Base-by-base conservation (phyloP, 176 grass and related monocot species). In the Oryza nivara region DNA sequence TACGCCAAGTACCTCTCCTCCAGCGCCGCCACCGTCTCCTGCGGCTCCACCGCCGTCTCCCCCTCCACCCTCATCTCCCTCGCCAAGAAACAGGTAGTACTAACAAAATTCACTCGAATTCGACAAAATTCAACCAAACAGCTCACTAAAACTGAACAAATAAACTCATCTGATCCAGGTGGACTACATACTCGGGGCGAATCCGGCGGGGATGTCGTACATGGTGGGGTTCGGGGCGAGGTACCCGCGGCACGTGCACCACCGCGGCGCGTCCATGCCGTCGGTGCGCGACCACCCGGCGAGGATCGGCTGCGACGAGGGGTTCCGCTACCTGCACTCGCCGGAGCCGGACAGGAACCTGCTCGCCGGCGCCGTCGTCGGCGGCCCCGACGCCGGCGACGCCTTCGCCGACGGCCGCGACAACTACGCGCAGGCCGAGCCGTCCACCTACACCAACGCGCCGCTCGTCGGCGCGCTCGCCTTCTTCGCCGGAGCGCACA, bases 111-210 rank as follows among this genome's bases (percentile, higher is more conserved):
- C 5, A 7, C 52, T 20, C 17, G 51, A 58, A 58, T 20, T 19
- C 1, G 52, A 58, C 6, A 20, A 58, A 61, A 9, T 61, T 22
- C 19, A 60, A 0, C 46, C 47, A 6, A 80, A 1, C 41, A 43
- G 1, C 16, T 47, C 77, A 47, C 40, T 2, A 0, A 32, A 68
- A 49, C 4, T 36, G 35, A 36, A 36, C 35, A 36, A 36, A 32
- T 32, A 36, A 36, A 36, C 35, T 36, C 35, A 36, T 36, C 35
- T 36, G 35, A 36, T 4, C 12, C 82, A 95, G 93, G 93, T 92
- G 44, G 93, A 95, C 49, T 95, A 95, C 75, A 85, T 92, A 5
- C 86, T 93, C 14, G 92, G 92, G 32, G 82, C 82, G 2, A 94
- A 94, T 75, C 89, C 88, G 79, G 20, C 65, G 7, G 49, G 28